Evolutionary conservation across 805 yeast species (phyloP).

Genomic region (Candida oleophila): DNA sequence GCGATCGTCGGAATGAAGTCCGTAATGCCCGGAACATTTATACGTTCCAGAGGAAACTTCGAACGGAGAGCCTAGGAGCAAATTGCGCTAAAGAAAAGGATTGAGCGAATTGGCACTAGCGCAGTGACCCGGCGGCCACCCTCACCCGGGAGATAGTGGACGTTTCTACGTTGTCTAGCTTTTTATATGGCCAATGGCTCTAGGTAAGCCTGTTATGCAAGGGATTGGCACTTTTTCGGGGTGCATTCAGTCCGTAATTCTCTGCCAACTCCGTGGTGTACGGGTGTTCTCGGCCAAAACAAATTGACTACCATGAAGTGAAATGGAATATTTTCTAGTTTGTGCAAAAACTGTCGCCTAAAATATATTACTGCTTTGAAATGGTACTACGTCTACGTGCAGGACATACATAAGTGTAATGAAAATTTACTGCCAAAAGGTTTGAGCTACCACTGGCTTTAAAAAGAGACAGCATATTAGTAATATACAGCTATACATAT

Average conservation of each 20-base stretch:
- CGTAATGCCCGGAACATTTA: conserved; percentile 2
- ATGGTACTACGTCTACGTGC: neutral
- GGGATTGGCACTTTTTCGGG: neutral
- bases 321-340: neutral
- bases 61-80: neutral
- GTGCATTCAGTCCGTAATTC: neutral
- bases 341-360: neutral
- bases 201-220: neutral
- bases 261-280: neutral
- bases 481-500: neutral
- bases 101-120: neutral
- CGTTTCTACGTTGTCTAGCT: too few species aligned
- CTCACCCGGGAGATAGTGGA: too few species aligned
- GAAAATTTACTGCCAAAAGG: neutral
- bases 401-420: neutral
- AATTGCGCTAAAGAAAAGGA: neutral
- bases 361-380: neutral
- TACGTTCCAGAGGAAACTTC: neutral
- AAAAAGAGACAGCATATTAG: too few species aligned
- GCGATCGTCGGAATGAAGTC: conserved; percentile 5
- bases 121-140: too few species aligned
- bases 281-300: neutral
- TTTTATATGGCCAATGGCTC: too few species aligned
- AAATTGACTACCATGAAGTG: neutral
- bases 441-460: too few species aligned